Base-by-base conservation (phyloP, 2,329 filamentous ascomycete genomes). In the Stagonosporopsis vannaccii region DNA sequence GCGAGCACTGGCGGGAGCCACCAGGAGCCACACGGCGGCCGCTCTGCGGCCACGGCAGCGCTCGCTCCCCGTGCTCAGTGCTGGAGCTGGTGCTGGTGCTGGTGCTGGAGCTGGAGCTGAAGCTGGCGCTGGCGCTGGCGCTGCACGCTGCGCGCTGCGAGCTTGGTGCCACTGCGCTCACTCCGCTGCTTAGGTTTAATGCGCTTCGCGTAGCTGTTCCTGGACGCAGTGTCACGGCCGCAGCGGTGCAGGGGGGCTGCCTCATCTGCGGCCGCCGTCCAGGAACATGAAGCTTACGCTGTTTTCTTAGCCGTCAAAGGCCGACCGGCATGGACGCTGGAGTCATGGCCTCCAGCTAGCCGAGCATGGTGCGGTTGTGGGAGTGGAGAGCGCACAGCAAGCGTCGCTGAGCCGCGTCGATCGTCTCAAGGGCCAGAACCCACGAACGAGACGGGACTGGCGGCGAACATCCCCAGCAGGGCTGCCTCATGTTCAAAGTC, bases 351-450 rank as follows among this genome's bases (percentile, higher is more conserved):
- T 56, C 68, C 64, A 63, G 60, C 51, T 46, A 48, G 57, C 53
- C 60, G 53, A 51, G 56, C 53, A 68, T 71, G 66, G 68, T 67
- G 68, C 67, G 60, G 63, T 63, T 39, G 54, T 51, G 60, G 45
- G 50, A 52, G 64, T 65, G 62, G 67, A 59, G 65, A 57, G 56
- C 40, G 47, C 42, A 56, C 51, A 63, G 62, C 40, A 57, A 56
- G 52, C 42, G 40, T 51, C 48, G 36, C 41, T 51, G 55, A 58
- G 56, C 35, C 59, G 61, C 68, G 68, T 62, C 64, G 70, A 74
- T 74, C 71, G 69, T 69, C 70, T 73, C 70, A 72, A 67, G 70
- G 71, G 68, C 70, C 68, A 73, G 69, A 72, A 71, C 65, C 60
- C 59, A 62, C 51, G 62, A 62, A 63, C 67, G 59, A 65, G 52